Base-by-base conservation (phyloP, 805 yeast species). In the Pichia exigua region DNA sequence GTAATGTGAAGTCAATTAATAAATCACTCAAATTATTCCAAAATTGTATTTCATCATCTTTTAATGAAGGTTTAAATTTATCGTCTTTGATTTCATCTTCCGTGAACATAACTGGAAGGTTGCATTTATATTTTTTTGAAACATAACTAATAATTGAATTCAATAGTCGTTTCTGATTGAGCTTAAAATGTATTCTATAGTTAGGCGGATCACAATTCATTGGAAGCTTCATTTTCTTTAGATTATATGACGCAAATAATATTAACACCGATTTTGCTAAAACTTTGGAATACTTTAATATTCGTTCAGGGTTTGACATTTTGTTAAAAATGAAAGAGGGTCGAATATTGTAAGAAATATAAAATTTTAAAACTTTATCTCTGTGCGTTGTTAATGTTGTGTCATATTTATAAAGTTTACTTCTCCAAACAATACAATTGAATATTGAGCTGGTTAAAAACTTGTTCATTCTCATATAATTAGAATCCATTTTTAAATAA, bases 361-460 rank as follows among this genome's bases (percentile, higher is more conserved):
- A 51, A 18, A 51, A 47, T 35, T 51, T 51, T 15, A 51, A 26
- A 18, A 32, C 9, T 28, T 26, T 43, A 7, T 40, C 24, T 13
- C 32, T 44, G 32, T 44, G 47, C 17, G 30, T 42, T 22, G 20
- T 39, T 20, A 51, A 30, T 0, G 18, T 47, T 10, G 40, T 17
- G 32, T 51, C 39, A 17, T 24, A 47, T 32, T 38, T 18, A 40
- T 50, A 50, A 18, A 7, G 18, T 35, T 39, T 43, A 4, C 47
- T 38, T 28, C 38, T 15, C 10, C n/a, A 13, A 2, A 43, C 46
- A 22, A 50, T 43, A 1, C 44, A 21, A 20, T 50, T 46, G 11
- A 27, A 42, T 6, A 50, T 10, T 22, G 43, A 18, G 13, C 41
- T 20, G 2, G 24, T 39, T 11, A 47, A 40, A 44, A 24, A 51